Evolutionary conservation across 2,329 filamentous ascomycete genomes (phyloP), one percentile per base, ranked within the genome.

Genomic region (Escovopsis sp.): DNA sequence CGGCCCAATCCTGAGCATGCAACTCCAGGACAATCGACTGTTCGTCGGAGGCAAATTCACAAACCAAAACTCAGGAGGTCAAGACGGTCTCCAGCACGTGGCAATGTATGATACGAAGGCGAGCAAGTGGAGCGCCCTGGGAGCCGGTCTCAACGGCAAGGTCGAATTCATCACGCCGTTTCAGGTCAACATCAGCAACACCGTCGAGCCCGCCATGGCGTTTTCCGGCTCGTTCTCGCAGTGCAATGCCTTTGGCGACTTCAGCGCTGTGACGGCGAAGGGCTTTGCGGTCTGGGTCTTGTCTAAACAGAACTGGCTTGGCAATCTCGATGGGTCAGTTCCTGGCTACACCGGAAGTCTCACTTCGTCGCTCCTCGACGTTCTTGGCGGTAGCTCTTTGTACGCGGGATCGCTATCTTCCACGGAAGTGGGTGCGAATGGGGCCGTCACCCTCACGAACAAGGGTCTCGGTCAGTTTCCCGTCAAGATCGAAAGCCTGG

Each of bases 241-340:
- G 41, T 76, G 94, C 46, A 71, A 80, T 25, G 73, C 71, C 0
- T 89, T 86, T 51, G 76, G 66, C 31, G 67, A 68, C 48, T 79
- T 79, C 49, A 59, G 69, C 7, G 72, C 76, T 9, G 69, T 79
- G 25, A 53, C 71, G 8, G 82, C 79, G 1, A 62, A 76, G 39
- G 87, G 88, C 2, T 86, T 98, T 53, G 89, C 86, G 12, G 70
- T 96, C 32, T 98, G 91, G 91, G 81, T 96, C 7, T 84, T 84
- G 3, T 93, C 87, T 4, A 70, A 73, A 47, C 72, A 70, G 44
- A 91, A 91, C 56, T 98, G 91, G 91, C 68, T 98, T 13, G 77
- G 86, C 55, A 91, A 93, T 50, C 64, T 95, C 14, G 60, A 77
- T 31, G 65, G 75, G 7, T 63, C 73, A 7, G 70, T 78, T 29